Evolutionary conservation across 2,329 filamentous ascomycete genomes (phyloP), one percentile per base, ranked within the genome.

Genomic region (Paecilomyces variotii): DNA sequence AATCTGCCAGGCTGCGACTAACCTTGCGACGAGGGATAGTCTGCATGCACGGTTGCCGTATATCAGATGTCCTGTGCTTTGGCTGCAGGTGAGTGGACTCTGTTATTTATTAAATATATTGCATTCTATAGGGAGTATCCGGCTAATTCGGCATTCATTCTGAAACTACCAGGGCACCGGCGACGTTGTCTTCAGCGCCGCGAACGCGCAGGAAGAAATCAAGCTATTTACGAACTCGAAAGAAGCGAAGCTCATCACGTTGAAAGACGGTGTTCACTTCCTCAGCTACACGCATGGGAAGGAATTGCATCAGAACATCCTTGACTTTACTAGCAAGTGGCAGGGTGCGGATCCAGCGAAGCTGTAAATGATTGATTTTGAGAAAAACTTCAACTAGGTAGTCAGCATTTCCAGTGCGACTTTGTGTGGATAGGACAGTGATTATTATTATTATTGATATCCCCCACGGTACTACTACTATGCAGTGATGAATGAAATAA

Each of bases 201-300:
- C 51, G 28, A 61, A 61, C 54, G 59, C 59, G 4, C 62, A 76
- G 60, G 66, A 78, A 61, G 77, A 80, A 61, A 79, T 80, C 59
- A 72, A 77, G 63, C 61, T 76, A 53, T 80, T 81, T 57, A 69
- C 64, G 0, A 77, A 75, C 57, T 72, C 71, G 9, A 66, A 66
- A 3, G 74, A 78, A 58, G 73, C 74, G 6, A 67, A 69, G 56
- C 57, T 81, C 50, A 64, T 72, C 34, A 67, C 73, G 27, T 67
- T 80, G 1, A 63, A 79, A 32, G 75, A 70, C 14, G 79, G 78
- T 1, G 68, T 74, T 63, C 79, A 81, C 61, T 81, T 80, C 61
- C 64, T 81, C 60, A 76, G 71, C 57, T 74, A 69, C 19, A 74
- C 72, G 24, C 72, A 78, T 67, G 75, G 76, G 3, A 69, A 73